Percentiles rank a stretch among this genome's conserved stretches.
phyloP scores from a whole-genome alignment of 2,329 filamentous ascomycete species.

The Diaporthe citri region DNA sequence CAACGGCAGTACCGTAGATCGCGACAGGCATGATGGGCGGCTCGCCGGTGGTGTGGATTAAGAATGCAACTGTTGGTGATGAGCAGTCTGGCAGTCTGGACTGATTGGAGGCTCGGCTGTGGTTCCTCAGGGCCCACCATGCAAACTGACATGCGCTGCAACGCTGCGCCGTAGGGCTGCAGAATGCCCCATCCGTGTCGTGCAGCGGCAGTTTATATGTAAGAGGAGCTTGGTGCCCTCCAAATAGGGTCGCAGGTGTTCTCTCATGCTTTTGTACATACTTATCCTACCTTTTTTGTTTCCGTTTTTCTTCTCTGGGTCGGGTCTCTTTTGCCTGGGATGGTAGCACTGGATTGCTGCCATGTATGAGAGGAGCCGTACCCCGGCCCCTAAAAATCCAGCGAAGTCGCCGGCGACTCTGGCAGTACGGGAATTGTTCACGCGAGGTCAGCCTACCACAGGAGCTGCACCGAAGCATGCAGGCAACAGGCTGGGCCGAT shows the following conservation, averaged over 20 bases:
- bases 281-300: not conserved
- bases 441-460: not conserved
- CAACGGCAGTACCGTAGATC: not conserved
- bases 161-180: conserved; percentile 32
- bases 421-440: not conserved
- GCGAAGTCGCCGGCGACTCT: not conserved
- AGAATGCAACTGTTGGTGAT: conserved; percentile 17
- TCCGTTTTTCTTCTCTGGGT: not conserved
- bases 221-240: conserved; percentile 11
- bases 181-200: not conserved
- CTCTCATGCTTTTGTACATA: not conserved
- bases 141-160: not conserved
- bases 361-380: not conserved
- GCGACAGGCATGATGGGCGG: conserved; percentile 17
- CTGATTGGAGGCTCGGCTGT: not conserved
- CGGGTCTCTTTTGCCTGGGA: not conserved
- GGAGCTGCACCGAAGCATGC: not conserved
- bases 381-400: not conserved
- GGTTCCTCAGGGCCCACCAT: not conserved
- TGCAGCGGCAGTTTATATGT: conserved; percentile 16
- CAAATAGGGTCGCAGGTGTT: not conserved
- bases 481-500: not conserved
- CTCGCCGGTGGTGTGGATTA: conserved; percentile 9
- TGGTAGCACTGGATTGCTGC: not conserved
- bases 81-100: not conserved